A percentile compares a stretch with the other conserved stretches of the same genome.
These are phyloP conservation scores for Lignosus rhinocerotis DNA, from an alignment of 1,284 basidiomycete genomes.

Conservation along the genomic window DNA sequence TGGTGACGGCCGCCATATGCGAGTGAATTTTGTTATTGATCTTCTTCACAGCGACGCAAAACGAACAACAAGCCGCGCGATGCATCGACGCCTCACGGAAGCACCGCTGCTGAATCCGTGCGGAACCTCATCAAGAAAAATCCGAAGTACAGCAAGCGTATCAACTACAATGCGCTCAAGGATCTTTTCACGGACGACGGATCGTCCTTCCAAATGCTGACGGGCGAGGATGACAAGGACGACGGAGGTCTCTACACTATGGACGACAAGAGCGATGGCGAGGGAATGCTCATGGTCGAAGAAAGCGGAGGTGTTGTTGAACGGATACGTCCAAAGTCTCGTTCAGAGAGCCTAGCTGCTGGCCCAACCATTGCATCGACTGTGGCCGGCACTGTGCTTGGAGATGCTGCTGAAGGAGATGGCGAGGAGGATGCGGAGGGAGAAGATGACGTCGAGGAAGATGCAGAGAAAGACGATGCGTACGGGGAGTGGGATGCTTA, in stretches of 20 bases:
- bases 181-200: slow-evolving; percentile 65
- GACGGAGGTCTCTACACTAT: slow-evolving; percentile 36
- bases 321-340: slow-evolving; percentile 20
- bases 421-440: slow-evolving; percentile 30
- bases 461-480: slow-evolving; percentile 38
- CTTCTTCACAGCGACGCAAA: slow-evolving; percentile 61
- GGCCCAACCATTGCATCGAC: slow-evolving; percentile 7
- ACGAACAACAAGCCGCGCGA: slow-evolving; percentile 70
- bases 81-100: slow-evolving; percentile 68
- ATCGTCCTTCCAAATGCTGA: slow-evolving; percentile 32
- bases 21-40: slow-evolving; percentile 1
- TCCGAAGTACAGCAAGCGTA: slow-evolving; percentile 82
- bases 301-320: slow-evolving; percentile 40
- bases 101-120: slow-evolving; percentile 79
- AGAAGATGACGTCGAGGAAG: slow-evolving; percentile 34
- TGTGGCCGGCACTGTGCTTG: slow-evolving; percentile 14
- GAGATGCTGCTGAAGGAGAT: slow-evolving; percentile 18
- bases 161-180: slow-evolving; percentile 86
- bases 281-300: slow-evolving; percentile 47
- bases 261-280: slow-evolving; percentile 57
- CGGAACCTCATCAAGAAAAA: slow-evolving; percentile 80
- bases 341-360: slow-evolving; percentile 16
- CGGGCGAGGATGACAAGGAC: slow-evolving; percentile 39
- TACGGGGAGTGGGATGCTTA: slow-evolving; percentile 43
- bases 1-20: slow-evolving; percentile 3